These are phyloP conservation scores for Ammopiptanthus mongolicus DNA, from an alignment of 306 rosid species.

Conservation along the genomic window DNA sequence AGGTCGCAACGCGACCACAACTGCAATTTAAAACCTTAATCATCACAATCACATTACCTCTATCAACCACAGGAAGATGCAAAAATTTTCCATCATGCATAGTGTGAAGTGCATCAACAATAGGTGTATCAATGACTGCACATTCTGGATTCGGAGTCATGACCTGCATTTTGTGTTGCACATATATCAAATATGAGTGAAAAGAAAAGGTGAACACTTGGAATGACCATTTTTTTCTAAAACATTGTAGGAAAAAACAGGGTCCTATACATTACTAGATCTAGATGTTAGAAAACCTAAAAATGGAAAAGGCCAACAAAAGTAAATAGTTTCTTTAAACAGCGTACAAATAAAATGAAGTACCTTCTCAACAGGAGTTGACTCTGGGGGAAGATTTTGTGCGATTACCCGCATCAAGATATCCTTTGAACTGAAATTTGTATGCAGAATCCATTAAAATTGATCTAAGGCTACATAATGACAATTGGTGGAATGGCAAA, in stretches of 20 bases:
- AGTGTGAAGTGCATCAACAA: constrained; percentile 92
- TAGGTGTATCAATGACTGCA: constrained; percentile 77
- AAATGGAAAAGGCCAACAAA: background rate
- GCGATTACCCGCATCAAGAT: constrained; percentile 90
- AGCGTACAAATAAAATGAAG: constrained; percentile 15
- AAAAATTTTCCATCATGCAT: constrained; percentile 98
- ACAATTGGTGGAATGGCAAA: background rate
- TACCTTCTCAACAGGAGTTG: constrained; percentile 94
- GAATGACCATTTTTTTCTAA: constrained; percentile 1
- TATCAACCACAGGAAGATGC: constrained; percentile 89
- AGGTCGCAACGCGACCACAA: background rate
- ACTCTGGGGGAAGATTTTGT: constrained; percentile 73
- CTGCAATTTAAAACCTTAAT: background rate
- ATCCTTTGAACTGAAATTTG: constrained; percentile 76
- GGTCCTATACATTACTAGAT: background rate
- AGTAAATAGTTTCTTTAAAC: background rate
- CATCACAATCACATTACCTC: constrained; percentile 56
- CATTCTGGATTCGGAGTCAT: constrained; percentile 99
- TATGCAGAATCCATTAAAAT: constrained; percentile 3
- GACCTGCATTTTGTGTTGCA: constrained; percentile 52
- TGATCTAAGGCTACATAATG: background rate
- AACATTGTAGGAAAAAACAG: background rate
- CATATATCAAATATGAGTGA: constrained; percentile 3
- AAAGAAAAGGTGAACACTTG: constrained; percentile 8
- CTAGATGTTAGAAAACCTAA: constrained; percentile 18